phyloP scores from a whole-genome alignment of 2,329 filamentous ascomycete species.

The Peltaster fructicola region DNA sequence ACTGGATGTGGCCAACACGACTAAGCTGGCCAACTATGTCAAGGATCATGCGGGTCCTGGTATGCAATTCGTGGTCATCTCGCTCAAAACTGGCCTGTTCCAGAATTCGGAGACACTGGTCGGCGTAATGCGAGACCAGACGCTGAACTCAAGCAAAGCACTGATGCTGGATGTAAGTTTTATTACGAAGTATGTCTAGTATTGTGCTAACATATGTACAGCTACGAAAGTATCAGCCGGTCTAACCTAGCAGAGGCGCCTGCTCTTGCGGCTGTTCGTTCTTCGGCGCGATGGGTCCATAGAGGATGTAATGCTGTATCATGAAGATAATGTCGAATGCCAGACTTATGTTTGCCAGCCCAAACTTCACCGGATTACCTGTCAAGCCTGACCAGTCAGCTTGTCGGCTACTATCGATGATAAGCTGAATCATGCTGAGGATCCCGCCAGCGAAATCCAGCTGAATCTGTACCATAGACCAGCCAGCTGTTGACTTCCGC shows the following conservation, averaged over 20 bases:
- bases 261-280: neutral
- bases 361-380: slow-evolving; percentile 82
- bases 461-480: slow-evolving; percentile 71
- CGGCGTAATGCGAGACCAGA: slow-evolving; percentile 88
- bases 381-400: slow-evolving; percentile 79
- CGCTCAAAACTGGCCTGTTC: slow-evolving; percentile 85
- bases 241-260: too few species aligned
- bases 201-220: slow-evolving; percentile 5
- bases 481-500: slow-evolving; percentile 70
- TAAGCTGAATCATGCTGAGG: slow-evolving; percentile 63
- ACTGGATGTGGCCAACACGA: slow-evolving; percentile 93
- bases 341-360: slow-evolving; percentile 69
- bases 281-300: slow-evolving; percentile 24
- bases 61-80: slow-evolving; percentile 99
- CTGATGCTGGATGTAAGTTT: slow-evolving; percentile 83
- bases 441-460: slow-evolving; percentile 69
- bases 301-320: slow-evolving; percentile 72
- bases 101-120: slow-evolving; percentile 92
- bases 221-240: slow-evolving; percentile 19
- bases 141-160: slow-evolving; percentile 77
- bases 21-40: slow-evolving; percentile 92
- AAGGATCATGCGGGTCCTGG: slow-evolving; percentile 83
- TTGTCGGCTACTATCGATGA: slow-evolving; percentile 70
- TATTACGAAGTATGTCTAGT: neutral
- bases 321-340: slow-evolving; percentile 79